Conservation (phyloP, 352 stramenopile genomes). For the Plasmopara halstedii region DNA sequence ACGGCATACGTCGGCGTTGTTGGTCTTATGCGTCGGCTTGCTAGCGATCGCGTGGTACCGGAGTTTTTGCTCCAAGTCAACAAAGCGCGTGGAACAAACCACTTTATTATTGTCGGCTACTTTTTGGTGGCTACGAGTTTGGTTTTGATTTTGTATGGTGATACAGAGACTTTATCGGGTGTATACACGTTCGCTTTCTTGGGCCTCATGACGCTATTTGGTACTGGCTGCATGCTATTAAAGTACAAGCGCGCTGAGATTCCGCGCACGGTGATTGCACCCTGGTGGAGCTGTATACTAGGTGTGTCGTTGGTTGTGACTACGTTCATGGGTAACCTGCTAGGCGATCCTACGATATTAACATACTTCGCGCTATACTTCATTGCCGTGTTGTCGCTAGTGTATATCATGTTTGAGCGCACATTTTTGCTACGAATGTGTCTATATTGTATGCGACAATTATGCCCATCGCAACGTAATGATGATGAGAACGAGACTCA, state of each 20-base stretch:
- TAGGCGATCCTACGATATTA: conserved; percentile 79
- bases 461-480: conserved; percentile 61
- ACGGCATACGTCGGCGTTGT: conserved; percentile 92
- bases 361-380: conserved; percentile 89
- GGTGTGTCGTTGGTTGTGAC: conserved; percentile 76
- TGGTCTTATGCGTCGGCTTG: conserved; percentile 87
- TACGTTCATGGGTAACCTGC: conserved; percentile 79
- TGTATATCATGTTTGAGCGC: conserved; percentile 87
- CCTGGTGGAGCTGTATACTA: conserved; percentile 83
- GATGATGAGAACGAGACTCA: conserved; percentile 35
- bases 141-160: conserved; percentile 84
- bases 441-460: conserved; percentile 66
- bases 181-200: conserved; percentile 96
- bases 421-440: conserved; percentile 80
- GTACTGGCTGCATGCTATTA: conserved; percentile 89
- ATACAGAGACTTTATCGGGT: conserved; percentile 88
- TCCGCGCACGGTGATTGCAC: conserved; percentile 77
- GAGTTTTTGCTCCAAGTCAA: conserved; percentile 78
- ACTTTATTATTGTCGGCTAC: conserved; percentile 90
- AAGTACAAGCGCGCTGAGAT: conserved; percentile 92
- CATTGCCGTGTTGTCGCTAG: conserved; percentile 65
- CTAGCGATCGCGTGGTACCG: conserved; percentile 84
- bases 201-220: conserved; percentile 92
- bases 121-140: conserved; percentile 85
- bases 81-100: conserved; percentile 80